Conservation (phyloP, 331 rosid species). For the Malus hybrid region DNA sequence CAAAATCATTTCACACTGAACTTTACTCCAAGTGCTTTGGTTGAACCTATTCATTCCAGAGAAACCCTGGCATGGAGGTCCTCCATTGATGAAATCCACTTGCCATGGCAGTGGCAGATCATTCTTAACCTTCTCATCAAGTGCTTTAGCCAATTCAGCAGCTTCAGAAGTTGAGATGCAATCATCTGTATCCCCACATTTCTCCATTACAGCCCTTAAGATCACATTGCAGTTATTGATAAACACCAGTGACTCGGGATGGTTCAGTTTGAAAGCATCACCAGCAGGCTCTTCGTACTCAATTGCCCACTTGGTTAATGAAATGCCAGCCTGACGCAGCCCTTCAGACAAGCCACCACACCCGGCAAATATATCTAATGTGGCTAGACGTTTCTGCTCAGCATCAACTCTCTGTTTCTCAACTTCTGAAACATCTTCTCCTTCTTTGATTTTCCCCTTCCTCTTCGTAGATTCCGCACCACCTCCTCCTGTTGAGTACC, state of each 20-base stretch:
- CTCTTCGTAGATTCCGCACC: constrained; percentile 67
- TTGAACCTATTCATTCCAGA: constrained; percentile 98
- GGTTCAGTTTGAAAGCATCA: constrained; percentile 79
- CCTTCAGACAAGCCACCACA: constrained; percentile 99
- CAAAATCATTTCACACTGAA: constrained; percentile 95
- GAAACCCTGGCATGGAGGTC: constrained; percentile 99
- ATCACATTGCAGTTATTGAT: constrained; percentile 85
- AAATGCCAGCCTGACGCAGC: constrained; percentile 61
- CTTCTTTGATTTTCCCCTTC: constrained; percentile 87
- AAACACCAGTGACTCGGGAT: constrained; percentile 72
- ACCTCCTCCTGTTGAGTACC: constrained; percentile 41
- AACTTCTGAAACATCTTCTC: constrained; percentile 33
- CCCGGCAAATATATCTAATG: constrained; percentile 93
- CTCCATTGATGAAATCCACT: constrained; percentile 98
- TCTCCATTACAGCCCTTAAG: constrained; percentile 91
- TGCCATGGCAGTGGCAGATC: constrained; percentile 81
- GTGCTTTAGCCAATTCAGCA: constrained; percentile 55
- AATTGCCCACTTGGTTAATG: constrained; percentile 94
- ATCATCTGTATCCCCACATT: constrained; percentile 81
- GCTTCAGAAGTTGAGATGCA: constrained; percentile 86
- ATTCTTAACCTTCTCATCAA: constrained; percentile 49
- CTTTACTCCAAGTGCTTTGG: constrained; percentile 94
- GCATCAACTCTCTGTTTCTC: constrained; percentile 28
- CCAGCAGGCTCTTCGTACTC: constrained; percentile 98
- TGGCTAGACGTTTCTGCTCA: constrained; percentile 46